Evolutionary conservation across 2,329 filamentous ascomycete species (phyloP).

Genomic region (Byssothecium circinans): DNA sequence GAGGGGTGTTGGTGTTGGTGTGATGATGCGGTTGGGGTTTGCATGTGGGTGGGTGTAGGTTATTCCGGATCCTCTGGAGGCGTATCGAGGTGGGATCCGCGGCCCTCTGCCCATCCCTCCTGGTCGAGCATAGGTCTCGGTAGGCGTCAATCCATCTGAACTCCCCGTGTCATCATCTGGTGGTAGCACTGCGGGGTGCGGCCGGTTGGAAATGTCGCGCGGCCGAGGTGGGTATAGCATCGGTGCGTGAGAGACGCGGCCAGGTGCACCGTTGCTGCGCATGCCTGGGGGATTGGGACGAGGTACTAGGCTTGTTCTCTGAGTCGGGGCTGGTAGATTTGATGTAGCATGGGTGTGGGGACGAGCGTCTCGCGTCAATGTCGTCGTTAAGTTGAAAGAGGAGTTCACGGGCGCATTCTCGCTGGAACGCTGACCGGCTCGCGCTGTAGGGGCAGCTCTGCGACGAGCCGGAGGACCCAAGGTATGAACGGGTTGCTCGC

Average conservation of each 20-base stretch:
- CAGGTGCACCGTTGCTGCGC: not conserved
- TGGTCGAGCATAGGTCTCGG: not conserved
- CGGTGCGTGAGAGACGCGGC: not conserved
- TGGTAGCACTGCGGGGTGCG: conserved; percentile 3
- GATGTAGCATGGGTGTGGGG: not conserved
- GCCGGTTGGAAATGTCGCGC: conserved; percentile 16
- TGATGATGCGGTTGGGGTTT: not conserved
- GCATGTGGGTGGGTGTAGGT: not conserved
- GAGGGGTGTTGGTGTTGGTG: conserved; percentile 1
- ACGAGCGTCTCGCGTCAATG: not conserved
- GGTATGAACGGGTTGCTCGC: not conserved
- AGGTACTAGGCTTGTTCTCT: not conserved
- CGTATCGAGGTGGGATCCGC: conserved; percentile 10
- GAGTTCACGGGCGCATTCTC: conserved; percentile 17
- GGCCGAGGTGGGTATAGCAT: conserved; percentile 11
- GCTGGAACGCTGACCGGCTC: conserved; percentile 17
- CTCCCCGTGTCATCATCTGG: conserved; percentile 9
- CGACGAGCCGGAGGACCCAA: conserved; percentile 3
- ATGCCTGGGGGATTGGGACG: not conserved
- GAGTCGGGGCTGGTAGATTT: no score
- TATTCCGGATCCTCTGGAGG: not conserved
- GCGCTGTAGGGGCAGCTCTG: conserved; percentile 2
- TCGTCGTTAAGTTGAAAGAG: not conserved
- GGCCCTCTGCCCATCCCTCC: conserved; percentile 2
- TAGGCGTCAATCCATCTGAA: conserved; percentile 8